phyloP scores from a whole-genome alignment of 1,284 basidiomycete genomes.

The Chalciporus sp. region DNA sequence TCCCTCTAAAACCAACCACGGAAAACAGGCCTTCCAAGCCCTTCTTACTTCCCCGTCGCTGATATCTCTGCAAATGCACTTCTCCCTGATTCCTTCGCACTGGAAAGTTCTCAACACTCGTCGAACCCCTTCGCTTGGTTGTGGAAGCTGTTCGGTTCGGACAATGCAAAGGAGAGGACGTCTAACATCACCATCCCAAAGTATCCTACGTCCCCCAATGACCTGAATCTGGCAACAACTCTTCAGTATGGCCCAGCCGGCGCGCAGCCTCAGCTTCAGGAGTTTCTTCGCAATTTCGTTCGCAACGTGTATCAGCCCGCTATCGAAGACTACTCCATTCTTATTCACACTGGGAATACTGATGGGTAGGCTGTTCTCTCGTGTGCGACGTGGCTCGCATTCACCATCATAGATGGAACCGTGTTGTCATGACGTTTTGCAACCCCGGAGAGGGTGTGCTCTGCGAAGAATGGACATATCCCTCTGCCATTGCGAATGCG shows the following conservation, averaged over 20 bases:
- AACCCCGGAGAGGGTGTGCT: constrained; percentile 77
- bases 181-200: constrained; percentile 63
- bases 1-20: background rate
- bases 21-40: constrained; percentile 56
- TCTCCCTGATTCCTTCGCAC: constrained; percentile 37
- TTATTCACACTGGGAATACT: constrained; percentile 76
- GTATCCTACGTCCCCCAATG: constrained; percentile 47
- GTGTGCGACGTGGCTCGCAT: background rate
- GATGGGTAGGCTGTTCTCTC: constrained; percentile 51
- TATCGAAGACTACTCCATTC: constrained; percentile 64
- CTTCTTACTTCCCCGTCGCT: constrained; percentile 66
- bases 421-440: constrained; percentile 57
- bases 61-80: constrained; percentile 51
- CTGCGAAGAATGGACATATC: constrained; percentile 74
- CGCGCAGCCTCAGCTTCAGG: constrained; percentile 54
- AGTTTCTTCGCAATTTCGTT: constrained; percentile 62
- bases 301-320: constrained; percentile 67
- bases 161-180: constrained; percentile 46
- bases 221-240: constrained; percentile 64
- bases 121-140: constrained; percentile 58
- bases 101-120: constrained; percentile 29
- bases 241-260: constrained; percentile 68
- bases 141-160: constrained; percentile 61
- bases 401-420: constrained; percentile 47
- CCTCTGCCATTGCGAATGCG: constrained; percentile 48